Evolutionary conservation across 345 rosid genomes (phyloP), one percentile per base, ranked within the genome.

Genomic region (Viola odorata): DNA sequence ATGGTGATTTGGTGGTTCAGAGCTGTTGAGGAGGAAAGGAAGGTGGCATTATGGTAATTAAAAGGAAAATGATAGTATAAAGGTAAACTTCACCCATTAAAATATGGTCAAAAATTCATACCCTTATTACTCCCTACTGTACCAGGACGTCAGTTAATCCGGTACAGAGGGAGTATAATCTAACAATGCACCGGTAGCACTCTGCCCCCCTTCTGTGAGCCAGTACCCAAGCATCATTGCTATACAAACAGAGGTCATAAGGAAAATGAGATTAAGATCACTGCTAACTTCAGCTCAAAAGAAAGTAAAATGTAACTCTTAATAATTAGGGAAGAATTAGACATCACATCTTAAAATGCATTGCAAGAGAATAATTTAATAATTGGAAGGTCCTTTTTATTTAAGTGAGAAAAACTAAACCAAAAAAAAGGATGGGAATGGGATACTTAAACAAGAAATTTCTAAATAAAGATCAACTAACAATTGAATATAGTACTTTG

Each of bases 171-270:
- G n/a, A n/a, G n/a, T n/a, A 73, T 86, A 73, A 77, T 94, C 99
- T 53, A 94, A 66, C 72, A 90, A 78, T 64, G 99, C 96, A 57
- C 99, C 99, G 17, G 99, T 94, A 50, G 97, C 97, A 85, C 97
- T 90, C 77, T 94, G 99, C 65, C 96, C 99, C 54, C 97, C 97
- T 75, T 90, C 99, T 55, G 96, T 90, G 50, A 94, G 97, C 99
- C 97, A 94, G 66, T 75, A 90, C 74, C 84, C 91, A 44, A 97
- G 97, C 37, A 94, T 77, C 95, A 90, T 86, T 16, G 96, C 99
- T 89, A 65, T 47, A 73, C 50, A 70, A 50, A 72, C 50, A 65
- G 45, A 64, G 23, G 55, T 52, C 39, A 0, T 61, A 14, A 62
- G 37, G 37, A 14, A 3, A 16, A 11, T 32, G 8, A 60, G 4